Percentiles rank a stretch among this genome's conserved stretches.
phyloP scores from a whole-genome alignment of 352 stramenopile genomes.

The Phytophthora hibernalis region DNA sequence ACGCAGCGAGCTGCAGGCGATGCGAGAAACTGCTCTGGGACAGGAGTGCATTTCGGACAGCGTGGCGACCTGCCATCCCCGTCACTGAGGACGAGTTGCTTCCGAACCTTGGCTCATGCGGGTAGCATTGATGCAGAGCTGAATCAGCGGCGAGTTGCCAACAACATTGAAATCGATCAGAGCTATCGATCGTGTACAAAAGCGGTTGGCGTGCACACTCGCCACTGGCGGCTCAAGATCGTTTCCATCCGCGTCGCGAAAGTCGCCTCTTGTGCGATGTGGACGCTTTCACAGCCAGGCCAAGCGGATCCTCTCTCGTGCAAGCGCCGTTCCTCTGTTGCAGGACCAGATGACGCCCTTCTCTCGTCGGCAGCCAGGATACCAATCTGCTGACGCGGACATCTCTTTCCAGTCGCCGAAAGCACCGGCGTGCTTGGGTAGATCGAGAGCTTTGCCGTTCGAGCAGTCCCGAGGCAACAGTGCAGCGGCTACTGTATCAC shows the following conservation, averaged over 20 bases:
- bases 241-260: conserved; percentile 1
- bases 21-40: conserved; percentile 33
- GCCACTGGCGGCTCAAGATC: not conserved
- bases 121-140: not conserved
- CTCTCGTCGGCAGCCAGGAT: conserved; percentile 21
- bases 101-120: not conserved
- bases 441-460: conserved; percentile 20
- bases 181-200: not conserved
- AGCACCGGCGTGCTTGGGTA: not conserved
- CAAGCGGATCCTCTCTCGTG: conserved; percentile 24
- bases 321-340: conserved; percentile 26
- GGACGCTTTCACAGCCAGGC: conserved; percentile 17
- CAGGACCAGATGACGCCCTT: conserved; percentile 27
- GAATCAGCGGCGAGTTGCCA: not conserved
- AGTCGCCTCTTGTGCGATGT: conserved; percentile 5
- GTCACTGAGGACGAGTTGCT: not conserved
- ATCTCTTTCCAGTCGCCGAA: conserved; percentile 21
- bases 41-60: conserved; percentile 4
- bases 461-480: not conserved
- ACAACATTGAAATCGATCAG: not conserved
- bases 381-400: not conserved
- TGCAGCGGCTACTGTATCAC: not conserved
- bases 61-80: conserved; percentile 7
- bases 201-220: not conserved
- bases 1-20: not conserved